Evolutionary conservation across 2,329 filamentous ascomycete genomes (phyloP), one percentile per base, ranked within the genome.

Genomic region (Aspergillus oerlinghausenensis): DNA sequence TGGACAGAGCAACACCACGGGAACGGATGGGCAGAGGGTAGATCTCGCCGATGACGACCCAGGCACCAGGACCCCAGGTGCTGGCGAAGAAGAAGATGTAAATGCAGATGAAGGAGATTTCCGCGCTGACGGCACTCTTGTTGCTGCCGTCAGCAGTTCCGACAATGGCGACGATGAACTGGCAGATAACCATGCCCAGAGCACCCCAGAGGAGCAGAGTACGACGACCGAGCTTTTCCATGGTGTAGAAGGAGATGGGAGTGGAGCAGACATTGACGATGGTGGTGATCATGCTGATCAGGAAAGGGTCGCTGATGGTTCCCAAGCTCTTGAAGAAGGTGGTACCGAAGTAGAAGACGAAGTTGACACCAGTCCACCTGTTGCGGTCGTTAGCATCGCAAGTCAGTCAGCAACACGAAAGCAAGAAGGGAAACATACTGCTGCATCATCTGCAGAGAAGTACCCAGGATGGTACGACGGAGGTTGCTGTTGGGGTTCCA

Each of bases 1-100:
- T 95, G 43, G 90, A 92, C 48, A 96, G 82, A 66, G 84, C 90
- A 58, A 96, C 90, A 78, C 92, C 92, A 64, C 90, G 89, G 43
- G 92, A 89, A 68, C 92, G 89, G 76, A 96, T 93, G 60, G 89
- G 90, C 54, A 96, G 84, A 56, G 91, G 90, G 84, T 89, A 96
- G 75, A 94, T 88, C 79, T 96, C 91, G 71, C 91, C 91, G 68
- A 94, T 92, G 65, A 95, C 83, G 55, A 79, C 80, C 83, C 82
- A 85, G 26, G 81, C 82, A 55, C 80, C 88, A 6, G 90, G 90
- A 53, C 91, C 91, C 91, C 90, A 96, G 62, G 91, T 96, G 57
- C 84, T 86, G 58, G 91, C 91, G 73, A 96, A 96, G 82, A 88
- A 93, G 83, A 90, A 92, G 81, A 96, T 92, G 82, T 92, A 94